Base-by-base conservation (phyloP, 2,329 filamentous ascomycete species). In the Clonostachys solani region DNA sequence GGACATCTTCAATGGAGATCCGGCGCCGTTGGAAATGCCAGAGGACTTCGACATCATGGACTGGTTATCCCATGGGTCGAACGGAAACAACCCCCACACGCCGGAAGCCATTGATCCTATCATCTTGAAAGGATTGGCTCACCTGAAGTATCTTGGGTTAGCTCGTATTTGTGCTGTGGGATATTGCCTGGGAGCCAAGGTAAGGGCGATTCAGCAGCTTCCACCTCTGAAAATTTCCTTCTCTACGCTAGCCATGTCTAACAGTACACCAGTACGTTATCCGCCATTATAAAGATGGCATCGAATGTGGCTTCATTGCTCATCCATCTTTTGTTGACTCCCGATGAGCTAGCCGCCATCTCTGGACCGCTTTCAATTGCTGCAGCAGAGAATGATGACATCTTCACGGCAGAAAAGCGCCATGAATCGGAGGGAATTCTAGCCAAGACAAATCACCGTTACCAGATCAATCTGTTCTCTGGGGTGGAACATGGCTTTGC, bases 401-500 rank as follows among this genome's bases (percentile, higher is more conserved):
- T 85, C 59, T 83, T 86, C 68, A 70, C 81, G 0, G 60, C 72
- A 2, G 71, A 74, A 23, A 74, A 77, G 56, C 75, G 84, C 36
- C 65, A 74, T 52, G 66, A 74, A 57, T 75, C 79, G 5, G 84
- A 88, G 62, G 73, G 74, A 23, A 75, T 86, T 29, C 71, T 89
- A 40, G 59, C 63, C 33, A 66, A 74, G 45, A 75, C 74, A 29
- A 67, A 64, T 4, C 64, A 73, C 47, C 67, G 82, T 7, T 92
- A 84, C 66, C 84, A 90, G 62, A 77, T 91, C 49, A 81, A 75
- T 51, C 65, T 92, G 40, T 92, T 84, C 71, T 79, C 80, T 15
- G 80, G 79, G 35, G 84, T 86, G 6, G 62, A 69, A 50, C 89
- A 94, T 59, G 89, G 89, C 0, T 94, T 92, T 57, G 84, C 82